Percentiles rank a stretch among this genome's conserved stretches.
Conservation (phyloP, 495 filamentous ascomycete species). For the Podospora didyma region DNA sequence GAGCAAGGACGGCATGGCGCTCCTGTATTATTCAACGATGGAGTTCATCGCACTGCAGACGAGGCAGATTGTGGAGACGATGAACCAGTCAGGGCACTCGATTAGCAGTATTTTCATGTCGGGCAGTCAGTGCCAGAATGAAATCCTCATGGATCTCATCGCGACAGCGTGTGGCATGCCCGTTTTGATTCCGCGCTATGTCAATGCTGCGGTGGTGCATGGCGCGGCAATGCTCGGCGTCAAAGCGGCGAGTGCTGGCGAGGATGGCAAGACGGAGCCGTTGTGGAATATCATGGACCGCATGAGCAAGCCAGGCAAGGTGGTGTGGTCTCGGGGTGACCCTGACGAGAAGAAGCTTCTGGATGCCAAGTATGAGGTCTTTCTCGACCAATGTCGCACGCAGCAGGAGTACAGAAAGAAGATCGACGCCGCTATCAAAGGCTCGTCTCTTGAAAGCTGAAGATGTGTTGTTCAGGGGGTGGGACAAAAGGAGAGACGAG, state of each 20-base stretch:
- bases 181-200: constrained; percentile 85
- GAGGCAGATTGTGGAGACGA: constrained; percentile 86
- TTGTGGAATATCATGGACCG: constrained; percentile 97
- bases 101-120: constrained; percentile 97
- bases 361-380: constrained; percentile 79
- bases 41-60: constrained; percentile 98
- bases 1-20: constrained; percentile 75
- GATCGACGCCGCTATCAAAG: constrained; percentile 59
- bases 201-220: constrained; percentile 93
- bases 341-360: constrained; percentile 72
- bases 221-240: constrained; percentile 96
- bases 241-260: constrained; percentile 79
- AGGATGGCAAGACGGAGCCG: constrained; percentile 73
- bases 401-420: constrained; percentile 68
- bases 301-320: constrained; percentile 90
- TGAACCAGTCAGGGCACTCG: constrained; percentile 80
- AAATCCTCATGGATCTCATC: constrained; percentile 83
- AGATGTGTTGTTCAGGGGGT: no score
- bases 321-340: constrained; percentile 68
- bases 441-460: constrained; percentile 27
- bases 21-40: constrained; percentile 90
- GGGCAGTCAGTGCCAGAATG: constrained; percentile 93
- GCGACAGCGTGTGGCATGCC: constrained; percentile 88
- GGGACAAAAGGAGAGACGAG: no score
- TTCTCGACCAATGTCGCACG: constrained; percentile 71